Percentiles rank a stretch among this genome's conserved stretches.
Conservation (phyloP, 441 rosid genomes). For the Adansonia gregorii region DNA sequence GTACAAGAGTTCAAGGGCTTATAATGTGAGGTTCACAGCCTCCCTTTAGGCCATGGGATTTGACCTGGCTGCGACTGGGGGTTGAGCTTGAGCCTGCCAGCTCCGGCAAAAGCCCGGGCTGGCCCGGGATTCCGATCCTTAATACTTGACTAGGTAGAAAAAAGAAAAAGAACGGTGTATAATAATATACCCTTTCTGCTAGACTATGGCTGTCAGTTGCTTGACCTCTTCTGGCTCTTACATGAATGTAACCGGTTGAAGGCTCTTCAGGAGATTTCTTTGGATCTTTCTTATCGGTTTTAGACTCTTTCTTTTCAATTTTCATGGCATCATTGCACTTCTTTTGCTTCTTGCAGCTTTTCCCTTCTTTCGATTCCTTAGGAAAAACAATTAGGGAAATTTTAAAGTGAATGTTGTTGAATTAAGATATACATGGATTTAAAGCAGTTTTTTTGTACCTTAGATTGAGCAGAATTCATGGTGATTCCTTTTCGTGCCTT, state of each 20-base stretch:
- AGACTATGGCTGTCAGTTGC: constrained; percentile 57
- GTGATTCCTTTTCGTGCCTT: constrained; percentile 33
- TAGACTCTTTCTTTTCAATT: constrained; percentile 21
- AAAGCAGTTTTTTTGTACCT: constrained; percentile 30
- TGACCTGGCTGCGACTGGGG: too few species aligned
- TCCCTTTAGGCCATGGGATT: too few species aligned
- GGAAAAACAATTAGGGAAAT: background rate
- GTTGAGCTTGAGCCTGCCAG: too few species aligned
- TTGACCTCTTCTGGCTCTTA: constrained; percentile 56
- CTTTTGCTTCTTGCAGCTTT: constrained; percentile 44
- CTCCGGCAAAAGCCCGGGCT: too few species aligned
- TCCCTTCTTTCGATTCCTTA: constrained; percentile 26
- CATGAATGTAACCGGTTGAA: constrained; percentile 43
- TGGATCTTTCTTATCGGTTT: constrained; percentile 23
- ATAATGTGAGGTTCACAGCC: too few species aligned
- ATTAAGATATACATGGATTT: background rate
- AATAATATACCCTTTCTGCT: constrained; percentile 45
- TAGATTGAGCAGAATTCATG: constrained; percentile 38
- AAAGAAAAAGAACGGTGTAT: too few species aligned
- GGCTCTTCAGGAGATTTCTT: constrained; percentile 32
- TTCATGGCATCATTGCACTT: constrained; percentile 37
- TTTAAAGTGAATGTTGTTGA: too few species aligned
- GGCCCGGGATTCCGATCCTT: too few species aligned
- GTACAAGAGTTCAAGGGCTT: too few species aligned
- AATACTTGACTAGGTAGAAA: too few species aligned